Evolutionary conservation across 2,329 filamentous ascomycete species (phyloP).

Genomic region (Onygena corvina): DNA sequence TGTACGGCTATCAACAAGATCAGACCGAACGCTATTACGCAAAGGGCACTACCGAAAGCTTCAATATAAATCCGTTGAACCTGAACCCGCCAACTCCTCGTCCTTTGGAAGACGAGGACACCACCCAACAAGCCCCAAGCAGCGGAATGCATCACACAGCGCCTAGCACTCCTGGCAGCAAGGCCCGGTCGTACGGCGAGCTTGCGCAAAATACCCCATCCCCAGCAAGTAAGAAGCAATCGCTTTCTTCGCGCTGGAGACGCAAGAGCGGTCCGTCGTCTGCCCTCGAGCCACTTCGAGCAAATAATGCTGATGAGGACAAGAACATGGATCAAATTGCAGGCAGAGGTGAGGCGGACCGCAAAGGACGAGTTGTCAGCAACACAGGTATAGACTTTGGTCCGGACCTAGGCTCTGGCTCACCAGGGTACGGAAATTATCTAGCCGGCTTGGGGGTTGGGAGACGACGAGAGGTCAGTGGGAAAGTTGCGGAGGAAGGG

Average conservation of each 20-base stretch:
- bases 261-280: constrained; percentile 25
- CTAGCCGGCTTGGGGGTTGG: constrained; percentile 35
- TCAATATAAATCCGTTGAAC: constrained; percentile 33
- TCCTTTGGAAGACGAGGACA: constrained; percentile 20
- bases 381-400: constrained; percentile 32
- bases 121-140: constrained; percentile 24
- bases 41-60: constrained; percentile 25
- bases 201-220: constrained; percentile 20
- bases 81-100: constrained; percentile 38
- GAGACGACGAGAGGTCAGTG: constrained; percentile 37
- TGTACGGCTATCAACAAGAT: constrained; percentile 17
- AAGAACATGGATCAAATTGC: constrained; percentile 16
- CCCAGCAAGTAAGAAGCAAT: constrained; percentile 17
- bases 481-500: constrained; percentile 38
- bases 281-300: constrained; percentile 27
- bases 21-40: constrained; percentile 26
- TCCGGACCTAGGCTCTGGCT: constrained; percentile 20
- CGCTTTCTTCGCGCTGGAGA: constrained; percentile 16
- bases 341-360: constrained; percentile 23
- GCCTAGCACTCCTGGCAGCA: constrained; percentile 18
- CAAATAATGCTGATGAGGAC: constrained; percentile 20
- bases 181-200: constrained; percentile 32
- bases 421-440: constrained; percentile 31
- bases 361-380: constrained; percentile 35
- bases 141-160: constrained; percentile 21